These are phyloP conservation scores for Parafenestella ontariensis DNA, from an alignment of 2,329 filamentous ascomycete species.

Conservation along the genomic window DNA sequence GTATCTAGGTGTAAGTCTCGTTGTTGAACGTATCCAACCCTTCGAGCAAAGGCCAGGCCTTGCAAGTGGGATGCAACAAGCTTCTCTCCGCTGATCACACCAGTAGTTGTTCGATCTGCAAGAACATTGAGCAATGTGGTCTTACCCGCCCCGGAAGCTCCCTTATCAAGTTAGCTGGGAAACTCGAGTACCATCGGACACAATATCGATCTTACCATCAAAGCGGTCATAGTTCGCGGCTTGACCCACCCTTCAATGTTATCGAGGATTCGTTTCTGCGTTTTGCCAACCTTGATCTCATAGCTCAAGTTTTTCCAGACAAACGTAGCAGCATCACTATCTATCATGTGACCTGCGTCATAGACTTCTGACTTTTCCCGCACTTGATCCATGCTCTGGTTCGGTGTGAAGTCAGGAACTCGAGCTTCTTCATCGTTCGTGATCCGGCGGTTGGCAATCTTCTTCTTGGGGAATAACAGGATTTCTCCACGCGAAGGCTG, in stretches of 20 bases:
- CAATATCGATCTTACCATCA: constrained; percentile 65
- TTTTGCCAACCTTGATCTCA: constrained; percentile 71
- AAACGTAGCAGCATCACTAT: not conserved
- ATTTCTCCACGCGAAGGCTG: constrained; percentile 55
- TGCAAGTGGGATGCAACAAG: constrained; percentile 68
- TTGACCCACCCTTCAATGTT: constrained; percentile 83
- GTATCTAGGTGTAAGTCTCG: constrained; percentile 66
- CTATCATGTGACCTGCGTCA: constrained; percentile 1
- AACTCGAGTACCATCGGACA: not conserved
- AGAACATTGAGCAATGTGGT: constrained; percentile 85
- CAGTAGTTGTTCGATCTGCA: constrained; percentile 81
- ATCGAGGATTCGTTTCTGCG: not conserved
- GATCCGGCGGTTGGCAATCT: not conserved
- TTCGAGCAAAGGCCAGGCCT: constrained; percentile 81
- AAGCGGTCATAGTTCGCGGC: constrained; percentile 78
- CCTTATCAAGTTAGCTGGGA: constrained; percentile 49
- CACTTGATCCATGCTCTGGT: not conserved
- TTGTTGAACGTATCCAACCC: constrained; percentile 66
- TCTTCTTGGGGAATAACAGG: constrained; percentile 41
- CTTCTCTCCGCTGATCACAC: constrained; percentile 83
- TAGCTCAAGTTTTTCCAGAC: constrained; percentile 66
- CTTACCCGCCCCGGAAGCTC: constrained; percentile 74
- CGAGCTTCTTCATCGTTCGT: not conserved
- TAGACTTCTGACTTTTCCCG: constrained; percentile 3
- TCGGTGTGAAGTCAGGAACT: not conserved